These are phyloP conservation scores for Thalassiosira pacifica DNA, from an alignment of 352 stramenopile species.

Conservation along the genomic window DNA sequence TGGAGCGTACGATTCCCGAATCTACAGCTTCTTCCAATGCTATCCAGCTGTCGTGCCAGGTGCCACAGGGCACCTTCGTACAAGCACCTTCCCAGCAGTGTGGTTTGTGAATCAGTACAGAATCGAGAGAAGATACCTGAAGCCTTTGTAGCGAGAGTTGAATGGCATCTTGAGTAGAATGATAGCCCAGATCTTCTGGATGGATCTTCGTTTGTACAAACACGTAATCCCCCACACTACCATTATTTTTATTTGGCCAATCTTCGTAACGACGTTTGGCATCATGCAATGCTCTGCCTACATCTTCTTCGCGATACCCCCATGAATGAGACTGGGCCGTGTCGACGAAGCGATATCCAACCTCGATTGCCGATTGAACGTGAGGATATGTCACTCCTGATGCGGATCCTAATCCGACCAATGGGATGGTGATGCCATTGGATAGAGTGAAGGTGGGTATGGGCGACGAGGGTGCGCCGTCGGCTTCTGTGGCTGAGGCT, in stretches of 20 bases:
- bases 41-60: constrained; percentile 82
- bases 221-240: constrained; percentile 53
- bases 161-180: constrained; percentile 59
- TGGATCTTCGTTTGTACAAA: constrained; percentile 87
- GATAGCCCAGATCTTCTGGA: constrained; percentile 79
- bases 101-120: constrained; percentile 86
- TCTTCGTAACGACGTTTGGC: constrained; percentile 48
- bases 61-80: constrained; percentile 65
- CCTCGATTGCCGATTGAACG: constrained; percentile 66
- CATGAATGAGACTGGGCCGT: constrained; percentile 83
- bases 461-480: background rate
- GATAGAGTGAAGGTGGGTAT: constrained; percentile 68
- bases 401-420: constrained; percentile 82
- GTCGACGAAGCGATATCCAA: constrained; percentile 82
- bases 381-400: constrained; percentile 64
- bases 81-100: constrained; percentile 77
- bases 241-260: constrained; percentile 10
- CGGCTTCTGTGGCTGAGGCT: background rate
- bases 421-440: constrained; percentile 79
- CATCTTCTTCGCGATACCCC: constrained; percentile 86
- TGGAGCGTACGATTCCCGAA: constrained; percentile 65
- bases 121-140: constrained; percentile 73
- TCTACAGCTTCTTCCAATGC: constrained; percentile 77
- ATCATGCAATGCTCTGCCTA: constrained; percentile 67
- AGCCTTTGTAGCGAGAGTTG: constrained; percentile 61